Conservation (phyloP, 352 stramenopile genomes). For the Pythium apleroticum region DNA sequence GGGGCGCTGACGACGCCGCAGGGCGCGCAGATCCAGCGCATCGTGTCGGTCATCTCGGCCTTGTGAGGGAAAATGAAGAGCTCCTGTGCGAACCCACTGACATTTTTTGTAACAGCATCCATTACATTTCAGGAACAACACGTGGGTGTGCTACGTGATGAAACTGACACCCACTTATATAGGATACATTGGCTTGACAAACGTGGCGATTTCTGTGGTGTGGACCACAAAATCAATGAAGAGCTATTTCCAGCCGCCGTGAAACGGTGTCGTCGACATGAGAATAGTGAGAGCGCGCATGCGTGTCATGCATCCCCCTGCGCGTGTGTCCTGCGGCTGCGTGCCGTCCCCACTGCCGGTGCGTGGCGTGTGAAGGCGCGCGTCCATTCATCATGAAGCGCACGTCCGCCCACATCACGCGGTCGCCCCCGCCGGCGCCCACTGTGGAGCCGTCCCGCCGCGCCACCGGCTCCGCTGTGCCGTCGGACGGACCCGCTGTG, state of each 20-base stretch:
- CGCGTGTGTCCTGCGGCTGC: background rate
- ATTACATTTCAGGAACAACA: background rate
- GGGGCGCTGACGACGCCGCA: constrained; percentile 21
- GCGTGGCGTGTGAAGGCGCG: too few species aligned
- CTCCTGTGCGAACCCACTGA: background rate
- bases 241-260: background rate
- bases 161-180: background rate
- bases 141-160: too few species aligned
- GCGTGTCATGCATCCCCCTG: background rate
- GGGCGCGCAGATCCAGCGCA: constrained; percentile 29
- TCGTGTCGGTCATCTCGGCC: constrained; percentile 3
- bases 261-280: background rate
- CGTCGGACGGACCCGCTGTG: background rate
- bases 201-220: background rate
- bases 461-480: background rate
- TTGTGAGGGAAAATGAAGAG: background rate
- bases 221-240: background rate
- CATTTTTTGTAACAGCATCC: background rate
- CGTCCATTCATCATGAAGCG: constrained; percentile 12
- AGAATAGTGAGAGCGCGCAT: background rate
- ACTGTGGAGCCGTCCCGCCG: background rate
- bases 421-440: background rate
- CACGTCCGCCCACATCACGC: constrained; percentile 13
- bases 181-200: background rate
- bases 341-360: background rate